These are phyloP conservation scores for Canariomyces notabilis DNA, from an alignment of 2,329 filamentous ascomycete genomes.

Conservation along the genomic window DNA sequence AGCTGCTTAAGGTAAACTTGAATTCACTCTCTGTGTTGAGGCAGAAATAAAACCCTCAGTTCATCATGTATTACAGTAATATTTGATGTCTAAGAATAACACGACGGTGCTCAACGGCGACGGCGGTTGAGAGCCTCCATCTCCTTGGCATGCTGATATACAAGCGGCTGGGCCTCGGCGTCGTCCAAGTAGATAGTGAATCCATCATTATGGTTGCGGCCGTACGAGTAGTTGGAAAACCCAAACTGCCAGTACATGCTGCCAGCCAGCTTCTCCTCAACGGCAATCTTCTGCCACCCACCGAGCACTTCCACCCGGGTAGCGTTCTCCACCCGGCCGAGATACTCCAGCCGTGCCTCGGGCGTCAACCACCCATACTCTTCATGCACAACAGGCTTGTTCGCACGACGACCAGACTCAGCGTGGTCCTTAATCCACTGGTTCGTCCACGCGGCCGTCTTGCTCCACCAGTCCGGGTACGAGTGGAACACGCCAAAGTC, in stretches of 20 bases:
- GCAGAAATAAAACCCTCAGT: too few species aligned
- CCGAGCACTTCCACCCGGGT: constrained; percentile 42
- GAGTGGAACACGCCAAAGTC: constrained; percentile 53
- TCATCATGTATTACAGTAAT: background rate
- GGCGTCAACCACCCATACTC: constrained; percentile 52
- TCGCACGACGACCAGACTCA: constrained; percentile 34
- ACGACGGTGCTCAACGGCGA: background rate
- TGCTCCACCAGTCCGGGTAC: constrained; percentile 52
- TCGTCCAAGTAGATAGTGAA: constrained; percentile 53
- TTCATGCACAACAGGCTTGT: constrained; percentile 52
- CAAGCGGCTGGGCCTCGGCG: constrained; percentile 39
- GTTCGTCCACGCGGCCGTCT: constrained; percentile 46
- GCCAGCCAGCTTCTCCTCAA: constrained; percentile 41
- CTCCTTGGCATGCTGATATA: constrained; percentile 41
- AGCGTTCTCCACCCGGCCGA: constrained; percentile 38
- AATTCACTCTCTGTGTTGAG: too few species aligned
- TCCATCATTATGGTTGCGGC: constrained; percentile 50
- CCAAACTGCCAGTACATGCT: constrained; percentile 56
- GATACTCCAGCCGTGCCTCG: constrained; percentile 42
- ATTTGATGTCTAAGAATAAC: background rate
- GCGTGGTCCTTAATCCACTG: constrained; percentile 53
- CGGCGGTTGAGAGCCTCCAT: constrained; percentile 33
- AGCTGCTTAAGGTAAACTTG: too few species aligned
- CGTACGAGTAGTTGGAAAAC: constrained; percentile 46
- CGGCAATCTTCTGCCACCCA: constrained; percentile 45